Evolutionary conservation across 1,284 basidiomycete genomes (phyloP).

Genomic region (Boletus calvinii): DNA sequence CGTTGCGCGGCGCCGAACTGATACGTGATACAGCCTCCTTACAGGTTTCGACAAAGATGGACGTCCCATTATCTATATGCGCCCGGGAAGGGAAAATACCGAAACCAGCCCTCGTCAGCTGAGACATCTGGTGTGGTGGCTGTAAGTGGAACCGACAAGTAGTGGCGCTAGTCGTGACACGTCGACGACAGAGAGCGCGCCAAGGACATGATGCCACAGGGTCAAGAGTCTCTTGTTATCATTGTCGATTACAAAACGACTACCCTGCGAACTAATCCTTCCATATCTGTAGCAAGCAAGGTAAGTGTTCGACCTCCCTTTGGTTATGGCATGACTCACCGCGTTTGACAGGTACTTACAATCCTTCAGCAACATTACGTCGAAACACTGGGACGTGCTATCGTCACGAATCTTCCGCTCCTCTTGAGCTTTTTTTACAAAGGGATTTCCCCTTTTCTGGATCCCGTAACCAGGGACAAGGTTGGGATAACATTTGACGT

Average conservation of each 20-base stretch:
- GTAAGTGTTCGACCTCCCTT: conserved; percentile 32
- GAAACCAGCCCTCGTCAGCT: conserved; percentile 73
- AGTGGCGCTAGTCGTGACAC: conserved; percentile 9
- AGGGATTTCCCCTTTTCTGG: conserved; percentile 84
- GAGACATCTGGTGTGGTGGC: conserved; percentile 77
- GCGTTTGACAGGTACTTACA: conserved; percentile 52
- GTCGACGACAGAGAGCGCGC: conserved; percentile 65
- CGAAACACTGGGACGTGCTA: conserved; percentile 83
- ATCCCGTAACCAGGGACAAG: conserved; percentile 89
- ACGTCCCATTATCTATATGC: conserved; percentile 81
- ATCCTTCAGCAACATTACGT: conserved; percentile 93
- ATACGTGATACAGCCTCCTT: conserved; percentile 64
- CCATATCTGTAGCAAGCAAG: conserved; percentile 75
- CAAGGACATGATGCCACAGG: conserved; percentile 81
- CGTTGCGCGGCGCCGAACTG: background rate
- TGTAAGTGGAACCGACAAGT: conserved; percentile 50
- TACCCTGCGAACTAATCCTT: conserved; percentile 78
- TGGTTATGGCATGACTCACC: background rate
- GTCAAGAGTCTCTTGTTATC: conserved; percentile 79
- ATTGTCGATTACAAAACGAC: conserved; percentile 83
- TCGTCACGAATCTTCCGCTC: conserved; percentile 81
- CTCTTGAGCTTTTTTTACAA: conserved; percentile 86
- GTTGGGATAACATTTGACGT: conserved; percentile 35
- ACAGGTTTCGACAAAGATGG: conserved; percentile 84
- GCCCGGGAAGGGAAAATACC: conserved; percentile 82